Evolutionary conservation across 2,329 filamentous ascomycete species (phyloP), one percentile per base, ranked within the genome.

Genomic region (Fusarium metavorans): DNA sequence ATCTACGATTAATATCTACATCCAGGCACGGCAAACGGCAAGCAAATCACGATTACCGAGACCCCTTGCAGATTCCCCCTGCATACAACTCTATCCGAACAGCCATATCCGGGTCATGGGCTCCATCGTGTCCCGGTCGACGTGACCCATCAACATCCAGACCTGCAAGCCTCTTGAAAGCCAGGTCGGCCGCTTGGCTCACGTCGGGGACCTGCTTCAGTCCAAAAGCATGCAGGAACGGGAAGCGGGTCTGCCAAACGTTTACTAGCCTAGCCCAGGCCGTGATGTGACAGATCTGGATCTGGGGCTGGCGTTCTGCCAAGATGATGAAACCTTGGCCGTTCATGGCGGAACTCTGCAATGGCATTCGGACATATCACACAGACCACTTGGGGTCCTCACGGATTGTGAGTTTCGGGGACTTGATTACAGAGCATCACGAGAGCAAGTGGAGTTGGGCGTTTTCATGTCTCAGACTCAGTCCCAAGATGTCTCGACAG

Each of bases 1-100:
- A 77, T 72, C 67, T 76, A 56, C 59, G 37, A 62, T 54, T 64
- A 14, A 70, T 75, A 75, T 75, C 69, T 75, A 75, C 73, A 68
- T 64, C 43, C 66, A 65, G 63, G 66, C 48, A 37, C 48, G 37
- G 25, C 10, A 13, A 27, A n/a, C 61, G n/a, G 41, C 50, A 61
- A 14, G 13, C 70, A 54, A 73, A 73, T 72, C 58, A 73, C n/a
- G 48, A 56, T 35, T 63, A n/a, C 48, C 11, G 35, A 48, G 72
- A 39, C 27, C 72, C 72, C 72, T 75, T 73, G 45, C 70, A 75
- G 59, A 37, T 54, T 13, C 39, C 50, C 72, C 69, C 63, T 73
- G 63, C 63, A 75, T 70, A 23, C 37, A 75, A 75, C 72, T 75
- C 70, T 71, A 70, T 75, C 69, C 35, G 34, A 25, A 25, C 5